Conservation (phyloP, 768 basidiomycete genomes). For the Xerocomus brunneocitrinus region DNA sequence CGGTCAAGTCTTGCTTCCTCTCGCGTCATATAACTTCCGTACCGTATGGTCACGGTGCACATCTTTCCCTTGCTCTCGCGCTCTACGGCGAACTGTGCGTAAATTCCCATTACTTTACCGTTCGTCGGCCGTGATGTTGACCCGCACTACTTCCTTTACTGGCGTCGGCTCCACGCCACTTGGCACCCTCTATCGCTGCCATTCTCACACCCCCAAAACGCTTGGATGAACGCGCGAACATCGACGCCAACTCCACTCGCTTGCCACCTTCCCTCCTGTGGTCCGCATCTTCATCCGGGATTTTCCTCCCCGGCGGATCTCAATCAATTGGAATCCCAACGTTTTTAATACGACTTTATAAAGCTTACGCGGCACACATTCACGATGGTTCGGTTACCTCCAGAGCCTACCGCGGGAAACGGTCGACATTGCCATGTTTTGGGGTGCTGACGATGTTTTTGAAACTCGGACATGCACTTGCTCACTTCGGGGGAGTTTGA, state of each 20-base stretch:
- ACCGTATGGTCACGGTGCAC: slow-evolving; percentile 55
- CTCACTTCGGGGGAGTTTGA: slow-evolving; percentile 11
- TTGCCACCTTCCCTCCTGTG: slow-evolving; percentile 11
- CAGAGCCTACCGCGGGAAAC: slow-evolving; percentile 52
- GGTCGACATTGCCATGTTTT: slow-evolving; percentile 61
- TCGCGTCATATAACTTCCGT: slow-evolving; percentile 39
- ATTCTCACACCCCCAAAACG: slow-evolving; percentile 12
- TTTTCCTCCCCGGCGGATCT: slow-evolving; percentile 18
- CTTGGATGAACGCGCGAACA: slow-evolving; percentile 22
- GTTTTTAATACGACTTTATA: slow-evolving; percentile 10
- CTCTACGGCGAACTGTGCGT: slow-evolving; percentile 64
- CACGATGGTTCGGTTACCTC: slow-evolving; percentile 63
- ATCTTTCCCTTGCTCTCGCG: slow-evolving; percentile 57
- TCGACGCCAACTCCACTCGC: slow-evolving; percentile 16
- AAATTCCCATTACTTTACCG: background rate
- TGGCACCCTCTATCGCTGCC: background rate
- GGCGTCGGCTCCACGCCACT: slow-evolving; percentile 13
- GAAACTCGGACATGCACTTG: slow-evolving; percentile 15
- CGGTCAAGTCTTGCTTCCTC: slow-evolving; percentile 51
- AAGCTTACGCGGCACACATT: slow-evolving; percentile 46
- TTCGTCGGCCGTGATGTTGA: slow-evolving; percentile 6
- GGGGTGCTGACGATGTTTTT: slow-evolving; percentile 37
- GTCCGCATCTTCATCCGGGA: slow-evolving; percentile 24
- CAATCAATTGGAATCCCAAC: background rate
- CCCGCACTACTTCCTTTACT: slow-evolving; percentile 1